Conservation (phyloP, 202 grass and related monocot species). For the Schoenoplectus triqueter region DNA sequence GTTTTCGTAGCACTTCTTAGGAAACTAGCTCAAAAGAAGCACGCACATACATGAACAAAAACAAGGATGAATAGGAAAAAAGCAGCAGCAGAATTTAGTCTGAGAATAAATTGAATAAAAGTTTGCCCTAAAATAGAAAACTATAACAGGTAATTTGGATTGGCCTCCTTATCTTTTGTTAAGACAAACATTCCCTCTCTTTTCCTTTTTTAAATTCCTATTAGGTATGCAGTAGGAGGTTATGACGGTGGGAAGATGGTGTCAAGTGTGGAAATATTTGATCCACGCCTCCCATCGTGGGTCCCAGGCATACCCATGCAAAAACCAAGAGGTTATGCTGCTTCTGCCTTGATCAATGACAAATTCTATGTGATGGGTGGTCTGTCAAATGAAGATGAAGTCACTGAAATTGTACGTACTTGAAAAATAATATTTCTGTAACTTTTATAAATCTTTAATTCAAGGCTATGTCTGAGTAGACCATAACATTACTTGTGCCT, state of each 20-base stretch:
- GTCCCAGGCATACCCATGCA: constrained; percentile 63
- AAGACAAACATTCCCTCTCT: not conserved
- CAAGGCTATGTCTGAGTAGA: not conserved
- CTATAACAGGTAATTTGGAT: not conserved
- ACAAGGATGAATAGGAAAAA: not conserved
- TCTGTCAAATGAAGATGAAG: constrained; percentile 45
- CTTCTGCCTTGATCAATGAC: constrained; percentile 51
- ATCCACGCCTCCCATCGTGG: constrained; percentile 66
- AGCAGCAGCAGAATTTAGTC: not conserved
- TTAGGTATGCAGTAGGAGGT: constrained; percentile 79
- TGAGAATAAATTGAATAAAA: constrained; percentile 29
- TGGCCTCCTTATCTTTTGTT: constrained; percentile 2
- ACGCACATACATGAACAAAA: not conserved
- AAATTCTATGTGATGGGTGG: constrained; percentile 66
- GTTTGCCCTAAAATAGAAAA: not conserved
- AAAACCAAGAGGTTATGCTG: constrained; percentile 63
- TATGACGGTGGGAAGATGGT: constrained; percentile 60
- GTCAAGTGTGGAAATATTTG: constrained; percentile 67
- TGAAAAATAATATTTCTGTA: not conserved
- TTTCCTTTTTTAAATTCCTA: not conserved
- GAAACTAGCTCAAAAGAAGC: constrained; percentile 12
- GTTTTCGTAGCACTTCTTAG: constrained; percentile 26
- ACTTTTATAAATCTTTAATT: not conserved
- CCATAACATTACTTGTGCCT: not conserved
- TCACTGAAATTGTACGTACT: constrained; percentile 64